phyloP scores from a whole-genome alignment of 2,329 filamentous ascomycete species.

The Stachybotrys echinatus region DNA sequence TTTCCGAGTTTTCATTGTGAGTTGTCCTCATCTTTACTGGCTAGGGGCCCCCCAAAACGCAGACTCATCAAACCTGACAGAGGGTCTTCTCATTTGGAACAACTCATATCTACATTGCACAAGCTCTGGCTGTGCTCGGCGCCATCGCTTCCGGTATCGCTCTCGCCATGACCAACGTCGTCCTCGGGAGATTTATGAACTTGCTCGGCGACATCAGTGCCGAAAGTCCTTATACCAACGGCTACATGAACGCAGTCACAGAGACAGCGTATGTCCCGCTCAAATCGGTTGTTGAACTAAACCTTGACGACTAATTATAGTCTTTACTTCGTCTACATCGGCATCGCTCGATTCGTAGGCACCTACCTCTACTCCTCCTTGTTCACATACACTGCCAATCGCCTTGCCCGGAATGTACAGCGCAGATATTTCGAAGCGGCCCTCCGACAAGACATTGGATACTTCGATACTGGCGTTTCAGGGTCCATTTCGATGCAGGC shows the following conservation, averaged over 20 bases:
- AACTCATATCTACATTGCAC: not conserved
- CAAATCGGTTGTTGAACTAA: not conserved
- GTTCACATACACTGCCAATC: constrained; percentile 39
- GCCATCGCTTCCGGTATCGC: not conserved
- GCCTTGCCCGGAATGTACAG: constrained; percentile 36
- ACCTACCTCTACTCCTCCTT: constrained; percentile 24
- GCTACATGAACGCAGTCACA: not conserved
- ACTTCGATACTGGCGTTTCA: constrained; percentile 31
- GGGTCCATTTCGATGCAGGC: constrained; percentile 32
- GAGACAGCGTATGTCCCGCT: not conserved
- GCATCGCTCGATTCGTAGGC: constrained; percentile 11
- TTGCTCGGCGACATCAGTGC: not conserved
- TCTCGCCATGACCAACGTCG: not conserved
- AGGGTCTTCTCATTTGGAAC: not conserved
- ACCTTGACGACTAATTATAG: constrained; percentile 1
- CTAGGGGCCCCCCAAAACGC: not conserved
- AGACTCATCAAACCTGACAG: not conserved
- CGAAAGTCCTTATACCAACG: not conserved
- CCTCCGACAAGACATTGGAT: constrained; percentile 39
- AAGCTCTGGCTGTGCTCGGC: not conserved
- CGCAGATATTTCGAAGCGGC: constrained; percentile 39
- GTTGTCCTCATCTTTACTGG: not conserved
- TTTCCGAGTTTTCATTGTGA: not conserved
- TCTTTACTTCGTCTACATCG: constrained; percentile 22
- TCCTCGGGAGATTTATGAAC: not conserved